Evolutionary conservation across 1,139 yeast genomes (phyloP), one percentile per base, ranked within the genome.

Genomic region (Oligophagozyma castellii): DNA sequence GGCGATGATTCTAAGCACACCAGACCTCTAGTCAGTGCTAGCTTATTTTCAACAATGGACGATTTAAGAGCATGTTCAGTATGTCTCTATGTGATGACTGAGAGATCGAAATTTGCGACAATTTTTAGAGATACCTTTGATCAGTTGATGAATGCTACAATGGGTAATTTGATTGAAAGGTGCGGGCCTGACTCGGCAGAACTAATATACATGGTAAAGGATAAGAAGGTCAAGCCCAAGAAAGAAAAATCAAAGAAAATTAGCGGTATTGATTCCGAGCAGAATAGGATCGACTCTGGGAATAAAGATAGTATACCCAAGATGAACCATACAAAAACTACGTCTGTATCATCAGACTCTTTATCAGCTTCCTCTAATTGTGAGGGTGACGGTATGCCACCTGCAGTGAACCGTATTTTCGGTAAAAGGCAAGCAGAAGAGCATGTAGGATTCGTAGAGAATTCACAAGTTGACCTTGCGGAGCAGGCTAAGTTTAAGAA

Each of bases 41-140:
- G 61, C 16, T 48, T 67, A 20, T 65, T 67, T 35, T 58, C 63
- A 10, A 67, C 70, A 1, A 51, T 71, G 42, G 74, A 71, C 44
- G 74, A 68, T 45, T 48, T 71, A 19, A 55, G 75, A 32, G 72
- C 73, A 5, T 71, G 77, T 38, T 68, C 76, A 1, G 61, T 68
- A 8, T 65, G 73, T 33, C 49, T 71, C 13, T 70, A 67, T 41
- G 72, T 68, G 4, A 67, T 71, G 71, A 63, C 74, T n/a, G 77
- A 70, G 42, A 56, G 77, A 35, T 66, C 76, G 0, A 59, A 62
- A 35, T 65, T 70, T 47, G 75, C 74, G 2, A 46, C 67, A 13
- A 62, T 63, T 24, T 71, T 69, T 40, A 56, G 77, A 42, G 76
- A 71, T 39, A 69, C 74, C 3, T 70, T 70, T 51, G 78, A 71